Base-by-base conservation (phyloP, 2,329 filamentous ascomycete species). In the Pseudocercospora crystallina region DNA sequence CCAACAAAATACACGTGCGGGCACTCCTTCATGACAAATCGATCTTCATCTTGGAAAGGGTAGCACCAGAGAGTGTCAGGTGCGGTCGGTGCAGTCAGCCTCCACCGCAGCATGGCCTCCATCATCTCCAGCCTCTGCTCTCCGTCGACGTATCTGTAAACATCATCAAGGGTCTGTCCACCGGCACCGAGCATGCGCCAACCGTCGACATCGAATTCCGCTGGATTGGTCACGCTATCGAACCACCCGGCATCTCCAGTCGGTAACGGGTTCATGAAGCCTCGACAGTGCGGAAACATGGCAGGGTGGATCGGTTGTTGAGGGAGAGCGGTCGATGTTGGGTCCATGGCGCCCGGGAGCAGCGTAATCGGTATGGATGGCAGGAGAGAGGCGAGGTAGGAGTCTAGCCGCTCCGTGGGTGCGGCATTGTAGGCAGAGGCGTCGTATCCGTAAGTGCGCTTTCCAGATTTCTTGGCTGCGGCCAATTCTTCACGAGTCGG, bases 11-110 rank as follows among this genome's bases (percentile, higher is more conserved):
- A 97, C 30, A 99, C 76, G 65, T 99, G 92, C 2, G 94, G 94
- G 56, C 89, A 95, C 13, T 84, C 76, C 57, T 85, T 82, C 63
- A 99, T 79, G 37, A 97, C 86, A 65, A 97, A 95, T 0, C 89
- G 90, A 65, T 99, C 95, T 43, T 90, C 82, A 13, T 94, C 88
- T 71, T 97, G 91, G 71, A 96, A 99, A 0, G 94, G 94, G 66
- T 97, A 99, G 65, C 88, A 91, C 89, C 90, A 96, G 37, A 99
- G 69, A 0, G 95, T 99, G 71, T 99, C 95, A 0, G 95, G 94
- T 1, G 94, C 94, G 0, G 94, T 99, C 1, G 94, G 94, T 5
- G 94, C 94, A 59, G 84, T 84, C 66, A 90, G 89, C 55, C 94
- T 81, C 94, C 94, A 99, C 52, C 90, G 80, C 59, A 95, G 84